Conservation (phyloP, 345 rosid species). For the Salix dunnii region DNA sequence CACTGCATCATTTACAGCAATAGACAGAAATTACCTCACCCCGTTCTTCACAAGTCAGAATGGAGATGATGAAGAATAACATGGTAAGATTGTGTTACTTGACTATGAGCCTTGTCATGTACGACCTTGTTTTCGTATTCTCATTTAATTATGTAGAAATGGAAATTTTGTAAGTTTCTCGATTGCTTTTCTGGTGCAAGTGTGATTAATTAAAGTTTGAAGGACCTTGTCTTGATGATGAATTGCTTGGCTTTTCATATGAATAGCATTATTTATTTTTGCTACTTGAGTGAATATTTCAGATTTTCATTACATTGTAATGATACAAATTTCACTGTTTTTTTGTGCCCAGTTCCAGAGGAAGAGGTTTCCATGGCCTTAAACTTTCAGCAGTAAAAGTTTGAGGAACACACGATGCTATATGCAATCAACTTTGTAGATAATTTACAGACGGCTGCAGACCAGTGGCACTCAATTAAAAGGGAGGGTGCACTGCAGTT, state of each 20-base stretch:
- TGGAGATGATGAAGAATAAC: constrained; percentile 58
- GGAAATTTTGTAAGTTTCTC: too few relatives aligned
- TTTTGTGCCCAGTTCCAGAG: constrained; percentile 35
- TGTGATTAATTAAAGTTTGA: not conserved
- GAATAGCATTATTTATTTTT: not conserved
- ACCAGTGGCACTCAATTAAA: not conserved
- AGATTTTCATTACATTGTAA: not conserved
- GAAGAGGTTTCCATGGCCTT: constrained; percentile 29
- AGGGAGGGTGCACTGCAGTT: not conserved
- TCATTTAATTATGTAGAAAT: too few relatives aligned
- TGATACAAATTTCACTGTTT: not conserved
- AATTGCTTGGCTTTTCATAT: not conserved
- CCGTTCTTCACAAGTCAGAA: constrained; percentile 82
- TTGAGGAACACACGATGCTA: not conserved
- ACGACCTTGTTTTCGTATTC: too few relatives aligned
- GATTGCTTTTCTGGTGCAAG: too few relatives aligned
- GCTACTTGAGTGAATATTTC: not conserved
- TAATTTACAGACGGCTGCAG: not conserved
- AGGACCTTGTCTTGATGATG: not conserved
- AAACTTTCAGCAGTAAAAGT: not conserved
- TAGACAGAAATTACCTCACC: constrained; percentile 77
- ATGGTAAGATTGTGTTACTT: constrained; percentile 34
- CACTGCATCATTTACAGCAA: constrained; percentile 68
- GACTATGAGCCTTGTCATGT: not conserved
- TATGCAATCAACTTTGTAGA: not conserved